Base-by-base conservation (phyloP, 371 early-diverging fungal genomes). In the Rhizopus delemar region DNA sequence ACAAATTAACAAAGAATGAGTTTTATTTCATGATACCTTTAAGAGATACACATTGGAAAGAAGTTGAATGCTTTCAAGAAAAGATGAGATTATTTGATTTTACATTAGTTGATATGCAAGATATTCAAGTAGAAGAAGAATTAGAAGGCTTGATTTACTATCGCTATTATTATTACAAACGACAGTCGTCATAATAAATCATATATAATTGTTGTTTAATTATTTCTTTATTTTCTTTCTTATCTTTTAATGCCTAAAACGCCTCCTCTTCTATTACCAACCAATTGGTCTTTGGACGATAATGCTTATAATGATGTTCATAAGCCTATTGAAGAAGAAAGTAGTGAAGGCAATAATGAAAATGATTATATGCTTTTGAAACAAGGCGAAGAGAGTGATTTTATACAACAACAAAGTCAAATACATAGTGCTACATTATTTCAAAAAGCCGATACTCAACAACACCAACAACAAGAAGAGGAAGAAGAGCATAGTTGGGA, bases 21-120 rank as follows among this genome's bases (percentile, higher is more conserved):
- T 73, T 74, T 56, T 71, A 74, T 52, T 79, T 79, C 39, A 72
- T 79, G 75, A 75, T 74, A 50, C 80, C 80, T 3, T 50, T 79
- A 9, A 63, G 80, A 46, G 59, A 56, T 8, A 72, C 75, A 11
- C 77, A 78, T 46, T 65, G 63, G 56, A 54, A 65, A 36, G 77
- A 79, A 62, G 77, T 79, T 1, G 15, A 53, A 15, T 64, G 59
- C 13, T 79, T 79, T 60, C 75, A 79, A 60, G 16, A 33, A 3
- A 64, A 57, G 28, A 79, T 79, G 80, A 36, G 34, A 8, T 38
- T 62, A 5, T 39, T 71, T 8, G 71, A 75, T 3, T 52, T 79
- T 8, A 33, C 52, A 9, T 36, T 56, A 12, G 62, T 57, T 34
- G 34, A 51, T n/a, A 48, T 39, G 0, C 33, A 59, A 8, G 71